Conservation (phyloP, 441 rosid species). For the Gossypium lobatum region DNA sequence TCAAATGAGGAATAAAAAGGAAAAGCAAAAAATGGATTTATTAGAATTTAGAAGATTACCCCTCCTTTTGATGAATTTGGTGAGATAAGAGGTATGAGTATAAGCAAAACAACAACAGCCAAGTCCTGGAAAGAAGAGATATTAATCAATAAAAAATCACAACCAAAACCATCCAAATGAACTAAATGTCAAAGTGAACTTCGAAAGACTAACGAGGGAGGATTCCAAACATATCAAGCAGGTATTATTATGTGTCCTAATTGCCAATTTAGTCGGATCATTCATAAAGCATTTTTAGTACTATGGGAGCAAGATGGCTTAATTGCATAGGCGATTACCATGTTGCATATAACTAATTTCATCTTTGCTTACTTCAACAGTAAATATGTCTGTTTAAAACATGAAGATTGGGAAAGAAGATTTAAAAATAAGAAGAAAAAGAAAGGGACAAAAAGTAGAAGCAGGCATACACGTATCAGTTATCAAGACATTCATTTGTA, state of each 20-base stretch:
- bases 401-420: slow-evolving; percentile 1
- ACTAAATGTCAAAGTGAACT: slow-evolving; percentile 10
- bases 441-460: neutral
- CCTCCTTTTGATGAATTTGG: slow-evolving; percentile 99
- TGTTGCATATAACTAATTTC: slow-evolving; percentile 1
- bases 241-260: neutral
- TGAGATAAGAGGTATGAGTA: slow-evolving; percentile 95
- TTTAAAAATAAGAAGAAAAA: neutral
- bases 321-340: slow-evolving; percentile 13
- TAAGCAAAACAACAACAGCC: slow-evolving; percentile 96
- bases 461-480: neutral
- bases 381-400: slow-evolving; percentile 8
- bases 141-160: slow-evolving; percentile 11
- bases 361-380: slow-evolving; percentile 7
- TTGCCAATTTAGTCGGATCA: neutral
- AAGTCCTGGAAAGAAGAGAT: slow-evolving; percentile 59
- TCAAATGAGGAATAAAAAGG: slow-evolving; percentile 11
- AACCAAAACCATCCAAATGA: slow-evolving; percentile 13
- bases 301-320: neutral
- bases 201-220: neutral
- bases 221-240: neutral
- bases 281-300: neutral
- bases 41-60: slow-evolving; percentile 43
- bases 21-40: slow-evolving; percentile 17
- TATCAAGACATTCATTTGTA: slow-evolving; percentile 11